phyloP scores from a whole-genome alignment of 2,329 filamentous ascomycete species.

The Diaporthe capsici region DNA sequence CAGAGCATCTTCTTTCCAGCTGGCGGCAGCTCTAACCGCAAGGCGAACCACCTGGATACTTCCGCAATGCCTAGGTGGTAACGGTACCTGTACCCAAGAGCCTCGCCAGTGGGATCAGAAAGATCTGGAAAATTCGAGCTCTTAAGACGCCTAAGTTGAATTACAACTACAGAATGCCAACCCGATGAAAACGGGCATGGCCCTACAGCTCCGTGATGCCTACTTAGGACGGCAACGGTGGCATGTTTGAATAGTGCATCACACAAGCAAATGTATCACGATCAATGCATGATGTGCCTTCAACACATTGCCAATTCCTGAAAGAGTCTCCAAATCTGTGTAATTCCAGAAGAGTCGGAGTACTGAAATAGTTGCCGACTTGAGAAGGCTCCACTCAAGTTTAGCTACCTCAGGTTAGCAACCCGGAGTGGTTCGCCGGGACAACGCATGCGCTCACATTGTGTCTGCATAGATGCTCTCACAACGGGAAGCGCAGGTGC shows the following conservation, averaged over 20 bases:
- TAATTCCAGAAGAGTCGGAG: too few relatives aligned
- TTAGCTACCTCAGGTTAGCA: background rate
- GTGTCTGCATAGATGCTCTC: background rate
- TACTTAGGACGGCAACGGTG: too few relatives aligned
- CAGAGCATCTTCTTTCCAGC: background rate
- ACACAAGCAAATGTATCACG: too few relatives aligned
- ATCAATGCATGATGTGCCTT: too few relatives aligned
- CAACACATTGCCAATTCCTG: too few relatives aligned
- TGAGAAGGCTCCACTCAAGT: background rate
- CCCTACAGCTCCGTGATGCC: background rate
- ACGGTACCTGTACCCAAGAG: background rate
- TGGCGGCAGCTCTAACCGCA: background rate
- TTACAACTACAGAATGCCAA: background rate
- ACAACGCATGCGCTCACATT: background rate
- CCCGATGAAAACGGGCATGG: background rate
- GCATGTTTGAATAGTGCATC: too few relatives aligned
- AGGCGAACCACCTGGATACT: background rate
- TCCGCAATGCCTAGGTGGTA: background rate
- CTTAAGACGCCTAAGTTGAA: too few relatives aligned
- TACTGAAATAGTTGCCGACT: background rate
- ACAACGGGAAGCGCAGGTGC: background rate
- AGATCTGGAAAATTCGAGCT: background rate
- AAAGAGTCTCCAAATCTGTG: too few relatives aligned
- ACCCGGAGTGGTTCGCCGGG: background rate
- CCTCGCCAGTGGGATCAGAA: background rate